Evolutionary conservation across 2,329 filamentous ascomycete species (phyloP).

Genomic region (Claviceps capensis): DNA sequence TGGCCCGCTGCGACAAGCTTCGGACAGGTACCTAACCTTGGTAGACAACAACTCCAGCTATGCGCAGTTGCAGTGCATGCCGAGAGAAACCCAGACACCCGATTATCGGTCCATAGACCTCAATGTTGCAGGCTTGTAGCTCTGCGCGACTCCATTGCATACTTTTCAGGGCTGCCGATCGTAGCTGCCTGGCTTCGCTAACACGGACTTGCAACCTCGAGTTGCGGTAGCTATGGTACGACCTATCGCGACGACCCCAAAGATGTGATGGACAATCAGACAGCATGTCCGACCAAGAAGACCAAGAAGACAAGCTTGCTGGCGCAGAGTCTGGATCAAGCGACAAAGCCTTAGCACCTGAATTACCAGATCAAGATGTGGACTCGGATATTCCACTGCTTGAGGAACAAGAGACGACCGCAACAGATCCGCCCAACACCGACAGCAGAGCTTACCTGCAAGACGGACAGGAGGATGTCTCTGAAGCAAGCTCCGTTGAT

Average conservation of each 20-base stretch:
- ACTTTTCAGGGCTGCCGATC: background rate
- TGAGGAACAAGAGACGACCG: conserved; percentile 1
- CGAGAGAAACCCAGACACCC: background rate
- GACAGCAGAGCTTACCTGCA: conserved; percentile 28
- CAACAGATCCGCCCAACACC: conserved; percentile 1
- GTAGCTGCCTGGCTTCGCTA: background rate
- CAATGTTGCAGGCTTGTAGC: background rate
- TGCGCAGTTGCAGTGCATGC: background rate
- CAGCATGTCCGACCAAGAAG: conserved; percentile 34
- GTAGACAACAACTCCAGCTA: background rate
- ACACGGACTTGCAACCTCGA: background rate
- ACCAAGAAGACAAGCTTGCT: conserved; percentile 31
- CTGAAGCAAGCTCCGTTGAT: conserved; percentile 39
- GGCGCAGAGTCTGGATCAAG: conserved; percentile 25
- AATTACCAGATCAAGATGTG: conserved; percentile 16
- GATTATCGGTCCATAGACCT: background rate
- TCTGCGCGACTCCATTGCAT: background rate
- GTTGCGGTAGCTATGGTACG: background rate
- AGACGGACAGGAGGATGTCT: conserved; percentile 29
- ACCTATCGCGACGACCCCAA: conserved; percentile 1
- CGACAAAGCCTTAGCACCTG: conserved; percentile 24
- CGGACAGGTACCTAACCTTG: background rate
- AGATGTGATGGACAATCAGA: conserved; percentile 25
- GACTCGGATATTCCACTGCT: conserved; percentile 8
- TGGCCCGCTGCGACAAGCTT: no score